These are phyloP conservation scores for Passiflora organensis DNA, from an alignment of 345 rosid species.

Conservation along the genomic window DNA sequence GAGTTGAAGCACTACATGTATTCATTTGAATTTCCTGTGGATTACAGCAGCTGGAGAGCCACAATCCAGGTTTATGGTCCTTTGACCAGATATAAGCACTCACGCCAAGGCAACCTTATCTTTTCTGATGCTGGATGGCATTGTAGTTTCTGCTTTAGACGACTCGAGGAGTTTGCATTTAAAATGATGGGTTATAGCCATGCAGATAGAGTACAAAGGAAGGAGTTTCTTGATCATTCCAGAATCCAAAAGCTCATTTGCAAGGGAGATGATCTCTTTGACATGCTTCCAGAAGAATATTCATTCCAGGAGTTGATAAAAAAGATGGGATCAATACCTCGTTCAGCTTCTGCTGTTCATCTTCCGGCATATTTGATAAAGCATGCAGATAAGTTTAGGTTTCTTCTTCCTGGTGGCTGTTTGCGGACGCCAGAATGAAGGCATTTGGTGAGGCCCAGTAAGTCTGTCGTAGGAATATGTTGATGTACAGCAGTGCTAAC, in stretches of 20 bases:
- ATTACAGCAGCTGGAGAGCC: slow-evolving; percentile 83
- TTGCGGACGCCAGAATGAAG: slow-evolving; percentile 26
- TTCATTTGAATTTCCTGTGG: slow-evolving; percentile 87
- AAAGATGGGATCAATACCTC: slow-evolving; percentile 71
- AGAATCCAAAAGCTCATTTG: slow-evolving; percentile 73
- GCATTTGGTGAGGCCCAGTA: too few relatives aligned
- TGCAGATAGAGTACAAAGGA: slow-evolving; percentile 65
- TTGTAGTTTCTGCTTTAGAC: slow-evolving; percentile 81
- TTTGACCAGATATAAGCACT: slow-evolving; percentile 61
- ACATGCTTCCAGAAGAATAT: slow-evolving; percentile 90
- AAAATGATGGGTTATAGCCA: slow-evolving; percentile 96
- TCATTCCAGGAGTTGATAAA: slow-evolving; percentile 70
- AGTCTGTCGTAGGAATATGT: too few relatives aligned
- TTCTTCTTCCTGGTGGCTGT: slow-evolving; percentile 90
- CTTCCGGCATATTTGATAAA: slow-evolving; percentile 76
- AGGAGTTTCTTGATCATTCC: slow-evolving; percentile 38
- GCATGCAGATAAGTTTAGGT: slow-evolving; percentile 66
- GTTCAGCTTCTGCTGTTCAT: slow-evolving; percentile 81
- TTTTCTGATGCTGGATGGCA: slow-evolving; percentile 97
- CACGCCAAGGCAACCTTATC: slow-evolving; percentile 55
- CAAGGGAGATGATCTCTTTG: slow-evolving; percentile 65
- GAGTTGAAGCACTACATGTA: slow-evolving; percentile 79
- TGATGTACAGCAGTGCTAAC: too few relatives aligned
- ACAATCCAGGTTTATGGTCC: slow-evolving; percentile 46
- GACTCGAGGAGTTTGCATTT: slow-evolving; percentile 56